phyloP scores from a whole-genome alignment of 2,329 filamentous ascomycete species.

The Albophoma yamanashiensis region DNA sequence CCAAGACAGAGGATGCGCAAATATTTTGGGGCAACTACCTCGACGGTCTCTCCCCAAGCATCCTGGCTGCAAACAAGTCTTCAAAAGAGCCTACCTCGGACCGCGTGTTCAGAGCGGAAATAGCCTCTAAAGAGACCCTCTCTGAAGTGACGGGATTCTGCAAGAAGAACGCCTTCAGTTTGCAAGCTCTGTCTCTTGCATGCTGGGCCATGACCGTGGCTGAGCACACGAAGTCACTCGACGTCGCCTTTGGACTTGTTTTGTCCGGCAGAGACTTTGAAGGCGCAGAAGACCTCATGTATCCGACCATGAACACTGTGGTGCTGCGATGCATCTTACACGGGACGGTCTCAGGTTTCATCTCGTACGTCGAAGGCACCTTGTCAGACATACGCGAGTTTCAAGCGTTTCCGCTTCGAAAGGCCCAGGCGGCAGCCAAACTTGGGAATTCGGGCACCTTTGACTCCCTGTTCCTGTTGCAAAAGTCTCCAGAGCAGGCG shows the following conservation, averaged over 20 bases:
- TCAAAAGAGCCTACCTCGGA: not conserved
- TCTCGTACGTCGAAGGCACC: slow-evolving; percentile 64
- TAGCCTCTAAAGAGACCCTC: not conserved
- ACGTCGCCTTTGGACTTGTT: slow-evolving; percentile 74
- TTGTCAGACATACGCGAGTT: slow-evolving; percentile 55
- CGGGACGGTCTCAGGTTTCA: slow-evolving; percentile 51
- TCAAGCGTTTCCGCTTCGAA: slow-evolving; percentile 69
- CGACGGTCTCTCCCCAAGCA: slow-evolving; percentile 31
- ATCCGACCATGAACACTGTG: slow-evolving; percentile 90
- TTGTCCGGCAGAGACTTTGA: slow-evolving; percentile 76
- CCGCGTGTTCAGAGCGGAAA: slow-evolving; percentile 8
- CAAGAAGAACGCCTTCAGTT: slow-evolving; percentile 53
- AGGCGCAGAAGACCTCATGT: slow-evolving; percentile 56
- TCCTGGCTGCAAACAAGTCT: slow-evolving; percentile 11
- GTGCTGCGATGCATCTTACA: slow-evolving; percentile 63
- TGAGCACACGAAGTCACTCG: slow-evolving; percentile 49
- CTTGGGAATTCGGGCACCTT: slow-evolving; percentile 32
- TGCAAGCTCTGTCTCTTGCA: slow-evolving; percentile 67
- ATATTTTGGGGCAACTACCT: slow-evolving; percentile 67
- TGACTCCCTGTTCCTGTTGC: slow-evolving; percentile 46
- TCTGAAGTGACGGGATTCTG: slow-evolving; percentile 42
- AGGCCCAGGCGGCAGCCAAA: slow-evolving; percentile 39
- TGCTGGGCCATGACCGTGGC: slow-evolving; percentile 67
- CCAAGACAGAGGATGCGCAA: slow-evolving; percentile 9
- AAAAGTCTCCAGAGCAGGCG: slow-evolving; percentile 20